Conservation (phyloP, 306 rosid genomes). For the Cicer chorassanicum region DNA sequence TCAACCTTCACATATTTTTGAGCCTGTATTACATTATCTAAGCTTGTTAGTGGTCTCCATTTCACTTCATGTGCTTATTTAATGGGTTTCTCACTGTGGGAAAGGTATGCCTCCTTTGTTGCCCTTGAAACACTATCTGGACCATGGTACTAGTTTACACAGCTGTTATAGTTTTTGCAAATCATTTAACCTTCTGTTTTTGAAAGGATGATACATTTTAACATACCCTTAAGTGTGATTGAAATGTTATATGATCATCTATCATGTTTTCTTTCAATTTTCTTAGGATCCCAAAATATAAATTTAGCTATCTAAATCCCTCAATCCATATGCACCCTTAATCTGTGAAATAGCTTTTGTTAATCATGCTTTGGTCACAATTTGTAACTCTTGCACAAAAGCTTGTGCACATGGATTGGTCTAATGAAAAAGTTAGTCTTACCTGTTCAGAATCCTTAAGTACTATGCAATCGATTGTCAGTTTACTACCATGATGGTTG, state of each 20-base stretch:
- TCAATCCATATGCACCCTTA: too few relatives aligned
- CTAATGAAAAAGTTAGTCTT: neutral
- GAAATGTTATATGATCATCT: too few relatives aligned
- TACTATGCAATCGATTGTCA: neutral
- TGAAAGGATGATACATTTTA: neutral
- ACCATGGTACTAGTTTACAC: neutral
- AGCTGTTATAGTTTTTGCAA: neutral
- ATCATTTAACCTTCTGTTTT: constrained; percentile 2
- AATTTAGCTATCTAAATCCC: too few relatives aligned
- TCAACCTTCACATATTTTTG: neutral
- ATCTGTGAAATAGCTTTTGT: too few relatives aligned
- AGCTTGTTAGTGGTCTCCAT: neutral
- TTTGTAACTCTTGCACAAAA: too few relatives aligned
- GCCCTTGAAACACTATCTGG: neutral
- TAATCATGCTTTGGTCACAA: too few relatives aligned
- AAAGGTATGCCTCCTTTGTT: neutral
- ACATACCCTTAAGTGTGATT: too few relatives aligned
- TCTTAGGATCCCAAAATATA: too few relatives aligned
- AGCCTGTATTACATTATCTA: neutral
- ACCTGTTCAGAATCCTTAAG: neutral
- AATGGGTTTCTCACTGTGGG: neutral
- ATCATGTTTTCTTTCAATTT: too few relatives aligned
- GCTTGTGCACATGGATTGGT: neutral
- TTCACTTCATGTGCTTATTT: neutral
- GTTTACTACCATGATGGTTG: neutral